phyloP scores from a whole-genome alignment of 495 filamentous ascomycete species.

The Aspergillus taichungensis region DNA sequence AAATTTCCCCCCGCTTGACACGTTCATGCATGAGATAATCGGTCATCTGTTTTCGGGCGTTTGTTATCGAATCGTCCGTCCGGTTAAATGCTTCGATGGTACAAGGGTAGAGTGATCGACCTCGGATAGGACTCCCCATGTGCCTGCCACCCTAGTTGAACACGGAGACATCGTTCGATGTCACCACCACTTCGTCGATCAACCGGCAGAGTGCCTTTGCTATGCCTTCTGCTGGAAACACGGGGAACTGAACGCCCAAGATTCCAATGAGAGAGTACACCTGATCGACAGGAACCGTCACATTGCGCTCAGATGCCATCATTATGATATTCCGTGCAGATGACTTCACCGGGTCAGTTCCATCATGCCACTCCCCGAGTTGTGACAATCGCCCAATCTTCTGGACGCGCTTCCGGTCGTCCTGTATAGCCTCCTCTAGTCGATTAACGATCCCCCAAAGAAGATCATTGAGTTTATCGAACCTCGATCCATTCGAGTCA shows the following conservation, averaged over 20 bases:
- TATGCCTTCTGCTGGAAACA: conserved; percentile 11
- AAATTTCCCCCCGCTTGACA: no score
- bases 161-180: conserved; percentile 9
- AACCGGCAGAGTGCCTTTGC: conserved; percentile 9
- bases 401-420: conserved; percentile 1
- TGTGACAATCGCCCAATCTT: background rate
- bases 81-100: conserved; percentile 8
- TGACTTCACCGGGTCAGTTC: background rate
- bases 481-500: background rate
- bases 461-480: conserved; percentile 1
- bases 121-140: conserved; percentile 4
- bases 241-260: conserved; percentile 11
- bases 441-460: background rate
- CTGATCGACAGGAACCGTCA: conserved; percentile 10
- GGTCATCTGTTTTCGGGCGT: background rate
- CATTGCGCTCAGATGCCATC: conserved; percentile 6
- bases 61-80: no score
- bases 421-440: background rate
- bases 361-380: background rate
- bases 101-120: conserved; percentile 9
- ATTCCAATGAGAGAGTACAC: conserved; percentile 15
- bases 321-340: conserved; percentile 7
- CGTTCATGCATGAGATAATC: no score
- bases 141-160: conserved; percentile 11
- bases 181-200: conserved; percentile 11